Conservation (phyloP, 495 filamentous ascomycete species). For the Lasiosphaeriaceae sp. region DNA sequence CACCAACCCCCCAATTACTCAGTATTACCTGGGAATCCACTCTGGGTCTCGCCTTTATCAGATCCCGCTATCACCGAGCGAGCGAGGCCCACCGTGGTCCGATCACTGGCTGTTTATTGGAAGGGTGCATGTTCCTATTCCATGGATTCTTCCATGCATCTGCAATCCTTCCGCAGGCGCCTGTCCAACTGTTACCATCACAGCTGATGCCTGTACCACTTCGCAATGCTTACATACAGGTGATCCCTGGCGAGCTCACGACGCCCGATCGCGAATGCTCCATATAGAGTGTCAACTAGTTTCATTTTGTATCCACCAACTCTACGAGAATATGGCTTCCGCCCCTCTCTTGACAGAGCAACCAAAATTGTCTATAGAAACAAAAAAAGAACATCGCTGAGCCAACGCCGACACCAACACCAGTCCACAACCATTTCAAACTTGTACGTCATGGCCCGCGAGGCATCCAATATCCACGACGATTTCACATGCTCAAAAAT, state of each 20-base stretch:
- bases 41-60: not conserved
- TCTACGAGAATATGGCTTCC: not conserved
- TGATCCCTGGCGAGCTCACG: too few species aligned
- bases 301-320: too few species aligned
- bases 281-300: too few species aligned
- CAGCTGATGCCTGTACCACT: too few species aligned
- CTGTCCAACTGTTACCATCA: too few species aligned
- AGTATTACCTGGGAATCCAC: not conserved
- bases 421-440: not conserved
- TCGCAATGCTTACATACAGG: too few species aligned
- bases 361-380: not conserved
- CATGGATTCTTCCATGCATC: too few species aligned
- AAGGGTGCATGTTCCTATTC: not conserved
- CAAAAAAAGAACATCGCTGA: not conserved
- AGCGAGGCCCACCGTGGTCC: not conserved
- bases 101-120: not conserved
- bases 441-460: too few species aligned
- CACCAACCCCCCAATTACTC: conserved; percentile 1
- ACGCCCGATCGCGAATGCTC: too few species aligned
- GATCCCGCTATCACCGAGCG: not conserved
- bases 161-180: too few species aligned
- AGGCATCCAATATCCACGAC: too few species aligned
- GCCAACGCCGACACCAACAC: not conserved
- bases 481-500: too few species aligned
- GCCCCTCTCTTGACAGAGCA: not conserved